Evolutionary conservation across 108 stramenopile genomes (phyloP), one percentile per base, ranked within the genome.

Genomic region (Licmophora abbreviata): DNA sequence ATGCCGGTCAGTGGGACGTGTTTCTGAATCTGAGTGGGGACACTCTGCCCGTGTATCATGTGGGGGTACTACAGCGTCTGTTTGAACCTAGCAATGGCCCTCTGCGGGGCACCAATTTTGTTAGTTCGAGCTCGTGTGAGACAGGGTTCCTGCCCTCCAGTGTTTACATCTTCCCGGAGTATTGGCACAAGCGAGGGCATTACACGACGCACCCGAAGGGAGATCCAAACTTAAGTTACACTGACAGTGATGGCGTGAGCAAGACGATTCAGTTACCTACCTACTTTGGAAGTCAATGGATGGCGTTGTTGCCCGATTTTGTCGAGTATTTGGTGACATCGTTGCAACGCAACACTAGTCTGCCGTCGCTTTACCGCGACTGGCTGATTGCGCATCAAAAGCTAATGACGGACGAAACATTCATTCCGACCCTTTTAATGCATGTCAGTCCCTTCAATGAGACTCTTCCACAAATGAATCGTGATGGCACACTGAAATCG

Each of bases 201-300:
- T 93, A 93, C 54, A 77, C 77, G 18, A 52, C 51, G 12, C 23
- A 63, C 21, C 57, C 63, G 3, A 42, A 28, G 29, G 54, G 54
- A 10, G 69, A 69, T 8, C 54, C 51, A 9, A 33, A 57, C 4
- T 54, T 79, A 37, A 54, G 61, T 0, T 82, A 82, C 56, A 44
- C 66, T 4, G 83, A 85, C 55, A 54, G 63, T 17, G 33, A 68
- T 8, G 68, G 75, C 1, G 58, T 51, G 8, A 41, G 60, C 23
- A 61, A 62, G 14, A 27, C 38, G 23, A 49, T 31, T 18, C 11
- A 28, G 1, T 34, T 71, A 2, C 40, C 62, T 9, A 79, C 78
- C 14, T 73, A 87, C 46, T 93, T 93, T 79, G 92, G 92, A 3
- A 79, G 77, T 46, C 92, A 93, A 55, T 93, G 92, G 92, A 77